Evolutionary conservation across 2,329 filamentous ascomycete species (phyloP), one percentile per base, ranked within the genome.

Genomic region (Fusarium pilosicola): DNA sequence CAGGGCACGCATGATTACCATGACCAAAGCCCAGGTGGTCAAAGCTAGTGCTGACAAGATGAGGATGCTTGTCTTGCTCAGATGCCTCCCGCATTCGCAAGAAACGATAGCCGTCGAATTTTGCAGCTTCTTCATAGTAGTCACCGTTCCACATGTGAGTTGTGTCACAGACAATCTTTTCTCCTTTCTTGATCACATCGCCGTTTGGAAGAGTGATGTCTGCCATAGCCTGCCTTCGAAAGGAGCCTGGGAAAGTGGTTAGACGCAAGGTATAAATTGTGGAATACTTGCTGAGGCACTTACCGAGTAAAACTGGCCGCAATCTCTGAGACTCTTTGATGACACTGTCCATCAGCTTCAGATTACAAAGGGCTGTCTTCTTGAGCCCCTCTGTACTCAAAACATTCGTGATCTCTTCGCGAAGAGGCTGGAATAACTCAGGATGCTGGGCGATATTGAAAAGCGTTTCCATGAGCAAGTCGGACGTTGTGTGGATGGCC

Each of bases 401-500:
- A 0, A 76, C 65, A 3, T 30, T 3, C 1, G 61, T 10, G 0
- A 84, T 82, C 59, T 88, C 86, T 26, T 86, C 80, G 7, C 85
- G 81, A 30, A 88, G 77, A 4, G 73, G 71, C 7, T 81, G 78
- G 14, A 86, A 52, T 26, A 80, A 82, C 0, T 80, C 76, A 7
- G 80, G 77, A 26, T 85, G 82, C 7, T 82, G 81, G 0, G 86
- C 87, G 32, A 89, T 74, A 6, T 73, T 67, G 4, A 70, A 56
- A 10, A 79, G 62, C 2, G 68, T 71, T 24, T 76, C 68, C 11
- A 62, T 52, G 2, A 79, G 41, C 13, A 78, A 38, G 15, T 79
- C 78, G 10, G 84, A 83, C 0, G 88, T 88, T 2, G 88, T 89
- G 77, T 90, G 88, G 38, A 89, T 88, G 7, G 86, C 85, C 2